Percentiles rank a stretch among this genome's conserved stretches.
These are phyloP conservation scores for Botrytis hyacinthi DNA, from an alignment of 2,329 filamentous ascomycete genomes.

Conservation along the genomic window DNA sequence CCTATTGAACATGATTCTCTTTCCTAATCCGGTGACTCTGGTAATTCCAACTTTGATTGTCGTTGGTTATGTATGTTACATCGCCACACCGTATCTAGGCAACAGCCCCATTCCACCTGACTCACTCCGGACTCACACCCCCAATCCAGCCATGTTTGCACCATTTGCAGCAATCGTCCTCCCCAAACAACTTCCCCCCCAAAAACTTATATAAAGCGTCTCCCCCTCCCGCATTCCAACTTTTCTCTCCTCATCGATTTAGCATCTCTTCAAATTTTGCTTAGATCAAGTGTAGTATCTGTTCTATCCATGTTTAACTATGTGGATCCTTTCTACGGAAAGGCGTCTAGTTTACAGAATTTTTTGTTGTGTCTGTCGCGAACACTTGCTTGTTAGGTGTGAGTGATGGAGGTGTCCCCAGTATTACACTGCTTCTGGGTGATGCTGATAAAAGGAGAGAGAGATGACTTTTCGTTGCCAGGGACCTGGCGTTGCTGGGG, in stretches of 20 bases:
- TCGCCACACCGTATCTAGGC: background rate
- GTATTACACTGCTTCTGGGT: slow-evolving; percentile 71
- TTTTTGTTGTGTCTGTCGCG: background rate
- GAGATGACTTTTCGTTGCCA: slow-evolving; percentile 52
- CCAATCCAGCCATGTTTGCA: slow-evolving; percentile 4
- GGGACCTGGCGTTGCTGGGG: slow-evolving; percentile 47
- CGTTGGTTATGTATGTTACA: background rate
- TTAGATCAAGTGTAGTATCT: slow-evolving; percentile 64
- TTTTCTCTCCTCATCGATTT: slow-evolving; percentile 29
- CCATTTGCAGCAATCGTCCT: slow-evolving; percentile 3
- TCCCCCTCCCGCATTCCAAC: slow-evolving; percentile 14
- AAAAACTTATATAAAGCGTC: slow-evolving; percentile 2
- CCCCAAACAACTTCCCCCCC: slow-evolving; percentile 14
- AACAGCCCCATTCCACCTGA: background rate
- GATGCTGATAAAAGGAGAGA: slow-evolving; percentile 47
- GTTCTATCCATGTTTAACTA: slow-evolving; percentile 69
- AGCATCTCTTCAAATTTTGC: slow-evolving; percentile 50
- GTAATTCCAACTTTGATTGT: background rate
- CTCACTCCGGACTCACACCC: background rate
- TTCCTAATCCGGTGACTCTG: background rate
- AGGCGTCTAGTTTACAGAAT: background rate
- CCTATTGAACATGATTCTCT: background rate
- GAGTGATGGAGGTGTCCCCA: slow-evolving; percentile 67
- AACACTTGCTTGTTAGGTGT: slow-evolving; percentile 22
- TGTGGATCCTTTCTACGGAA: slow-evolving; percentile 53